Conservation (phyloP, 2,329 filamentous ascomycete genomes). For the Colletotrichum sp. region DNA sequence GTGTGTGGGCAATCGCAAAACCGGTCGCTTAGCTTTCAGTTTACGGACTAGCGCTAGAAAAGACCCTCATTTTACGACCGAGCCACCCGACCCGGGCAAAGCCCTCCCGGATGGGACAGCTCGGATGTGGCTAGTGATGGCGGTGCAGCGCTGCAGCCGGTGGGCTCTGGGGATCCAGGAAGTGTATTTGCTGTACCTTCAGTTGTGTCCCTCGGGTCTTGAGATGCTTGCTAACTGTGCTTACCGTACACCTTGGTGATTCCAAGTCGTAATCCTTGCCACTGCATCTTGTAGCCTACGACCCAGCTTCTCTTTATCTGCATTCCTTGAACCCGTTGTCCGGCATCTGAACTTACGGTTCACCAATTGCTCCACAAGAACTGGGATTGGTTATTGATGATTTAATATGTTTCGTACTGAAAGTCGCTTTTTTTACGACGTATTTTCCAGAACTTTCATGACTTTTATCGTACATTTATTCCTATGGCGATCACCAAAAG, state of each 20-base stretch:
- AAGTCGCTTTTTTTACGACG: neutral
- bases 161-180: neutral
- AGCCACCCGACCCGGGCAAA: conserved; percentile 14
- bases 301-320: neutral
- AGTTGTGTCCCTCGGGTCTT: neutral
- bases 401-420: neutral
- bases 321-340: neutral
- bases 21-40: conserved; percentile 33
- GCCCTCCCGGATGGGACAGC: conserved; percentile 1
- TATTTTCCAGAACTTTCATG: neutral
- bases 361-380: neutral
- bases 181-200: neutral
- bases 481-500: neutral
- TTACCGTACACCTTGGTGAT: neutral
- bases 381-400: neutral
- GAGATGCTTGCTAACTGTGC: neutral
- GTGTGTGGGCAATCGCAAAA: conserved; percentile 40
- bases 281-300: neutral
- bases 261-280: neutral
- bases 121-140: conserved; percentile 15
- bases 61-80: neutral
- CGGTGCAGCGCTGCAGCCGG: neutral
- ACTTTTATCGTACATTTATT: neutral
- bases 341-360: neutral
- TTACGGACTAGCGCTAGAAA: conserved; percentile 6